A percentile compares a stretch with the other conserved stretches of the same genome.
Conservation (phyloP, 2,329 filamentous ascomycete genomes). For the Coniochaeta prunicola region DNA sequence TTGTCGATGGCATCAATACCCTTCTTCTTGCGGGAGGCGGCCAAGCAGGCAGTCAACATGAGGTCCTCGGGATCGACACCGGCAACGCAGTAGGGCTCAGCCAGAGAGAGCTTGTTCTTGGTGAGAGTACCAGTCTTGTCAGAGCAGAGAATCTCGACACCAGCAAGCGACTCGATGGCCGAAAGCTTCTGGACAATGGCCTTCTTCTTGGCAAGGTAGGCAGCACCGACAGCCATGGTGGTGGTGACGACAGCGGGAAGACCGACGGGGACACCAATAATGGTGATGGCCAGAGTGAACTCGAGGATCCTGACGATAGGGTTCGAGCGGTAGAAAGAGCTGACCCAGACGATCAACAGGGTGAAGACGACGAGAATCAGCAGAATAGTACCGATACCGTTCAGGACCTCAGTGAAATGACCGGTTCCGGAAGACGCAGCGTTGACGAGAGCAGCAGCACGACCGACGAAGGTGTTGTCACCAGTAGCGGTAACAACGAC, state of each 20-base stretch:
- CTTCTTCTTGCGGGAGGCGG: constrained; percentile 90
- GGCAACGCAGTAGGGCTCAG: constrained; percentile 75
- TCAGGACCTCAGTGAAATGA: constrained; percentile 88
- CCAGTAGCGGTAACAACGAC: constrained; percentile 77
- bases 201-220: constrained; percentile 86
- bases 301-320: constrained; percentile 70
- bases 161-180: constrained; percentile 84
- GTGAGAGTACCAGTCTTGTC: constrained; percentile 92
- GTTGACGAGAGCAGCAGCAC: constrained; percentile 78
- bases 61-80: constrained; percentile 82
- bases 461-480: constrained; percentile 86
- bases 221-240: constrained; percentile 89
- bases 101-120: constrained; percentile 86
- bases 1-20: constrained; percentile 93
- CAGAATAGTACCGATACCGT: constrained; percentile 76
- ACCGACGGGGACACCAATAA: constrained; percentile 88
- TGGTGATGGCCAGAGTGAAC: constrained; percentile 83
- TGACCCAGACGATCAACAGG: constrained; percentile 76
- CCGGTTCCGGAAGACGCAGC: constrained; percentile 66
- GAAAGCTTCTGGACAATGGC: constrained; percentile 90
- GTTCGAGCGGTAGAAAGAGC: constrained; percentile 83
- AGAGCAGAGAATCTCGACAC: constrained; percentile 89
- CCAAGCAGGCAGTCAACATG: constrained; percentile 86
- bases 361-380: constrained; percentile 76
- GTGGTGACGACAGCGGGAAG: constrained; percentile 89